phyloP scores from a whole-genome alignment of 2,329 filamentous ascomycete species.

The Neobulgaria alba region DNA sequence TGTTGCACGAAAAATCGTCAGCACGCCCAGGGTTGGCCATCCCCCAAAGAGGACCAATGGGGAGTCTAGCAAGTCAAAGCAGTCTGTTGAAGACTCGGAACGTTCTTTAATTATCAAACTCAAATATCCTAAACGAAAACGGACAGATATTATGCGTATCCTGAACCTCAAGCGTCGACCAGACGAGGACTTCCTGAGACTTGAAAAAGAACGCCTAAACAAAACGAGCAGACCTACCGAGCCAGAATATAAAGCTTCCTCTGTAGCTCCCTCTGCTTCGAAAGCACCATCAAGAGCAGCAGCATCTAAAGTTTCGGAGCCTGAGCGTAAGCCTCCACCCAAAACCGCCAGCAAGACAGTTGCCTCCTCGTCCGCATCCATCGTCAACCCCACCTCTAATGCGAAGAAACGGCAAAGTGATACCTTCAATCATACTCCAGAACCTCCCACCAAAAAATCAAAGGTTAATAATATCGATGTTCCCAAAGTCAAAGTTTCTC shows the following conservation, averaged over 20 bases:
- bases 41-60: constrained; percentile 22
- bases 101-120: constrained; percentile 23
- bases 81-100: not conserved
- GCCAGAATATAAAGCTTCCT: too few species aligned
- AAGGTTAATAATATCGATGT: constrained; percentile 29
- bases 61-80: constrained; percentile 17
- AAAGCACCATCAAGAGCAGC: too few species aligned
- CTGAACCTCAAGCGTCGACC: constrained; percentile 18
- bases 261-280: not conserved
- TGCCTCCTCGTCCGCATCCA: not conserved
- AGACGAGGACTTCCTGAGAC: constrained; percentile 11
- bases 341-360: constrained; percentile 1
- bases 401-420: constrained; percentile 22
- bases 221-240: too few species aligned
- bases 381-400: too few species aligned
- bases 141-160: constrained; percentile 23
- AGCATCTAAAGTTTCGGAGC: too few species aligned
- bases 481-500: constrained; percentile 30
- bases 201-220: constrained; percentile 14
- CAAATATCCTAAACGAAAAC: constrained; percentile 23
- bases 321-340: not conserved
- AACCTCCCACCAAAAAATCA: constrained; percentile 28
- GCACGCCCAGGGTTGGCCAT: constrained; percentile 24
- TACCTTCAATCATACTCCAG: constrained; percentile 15
- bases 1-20: constrained; percentile 27